Evolutionary conservation across 1,284 basidiomycete genomes (phyloP), one percentile per base, ranked within the genome.

Genomic region (Cryptococcus wingfieldii): DNA sequence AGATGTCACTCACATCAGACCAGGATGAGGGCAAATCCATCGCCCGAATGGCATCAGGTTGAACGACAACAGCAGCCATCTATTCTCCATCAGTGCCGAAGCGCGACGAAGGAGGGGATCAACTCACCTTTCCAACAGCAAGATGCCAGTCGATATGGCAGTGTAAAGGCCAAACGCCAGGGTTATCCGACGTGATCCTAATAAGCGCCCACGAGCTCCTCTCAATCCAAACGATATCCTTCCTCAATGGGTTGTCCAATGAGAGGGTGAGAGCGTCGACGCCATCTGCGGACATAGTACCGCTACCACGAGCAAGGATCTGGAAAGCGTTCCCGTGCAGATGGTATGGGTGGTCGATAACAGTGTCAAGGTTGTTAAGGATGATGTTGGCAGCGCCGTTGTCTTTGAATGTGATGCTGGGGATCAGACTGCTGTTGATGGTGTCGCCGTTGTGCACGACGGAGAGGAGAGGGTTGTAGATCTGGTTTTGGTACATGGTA

Each of bases 321-420:
- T 68, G 63, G 51, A 68, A 65, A 0, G 57, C 50, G 45, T 54
- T 51, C 16, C 62, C 65, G 62, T 71, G 71, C n/a, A 74, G 54
- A 51, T 74, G 72, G 55, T 66, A 70, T 0, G 77, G 77, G 53
- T 78, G 77, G 38, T 68, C 69, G 10, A 72, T 64, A 10, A 27
- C 51, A n/a, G 53, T 56, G 47, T 73, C 71, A 3, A 67, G 47
- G 59, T 75, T 75, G 62, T 74, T 71, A 47, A 77, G 63, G 47
- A 72, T 56, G 19, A 72, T 54, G 41, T 68, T 66, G 4, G 59
- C 64, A 13, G 61, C 64, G 14, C 62, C 62, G 16, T 56, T 16
- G 45, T 55, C 54, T 48, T 61, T 63, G 55, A 61, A 69, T 38
- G 54, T 67, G 46, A 60, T 61, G 46, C 56, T 62, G 34, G 66